These are phyloP conservation scores for Magnolia officinalis DNA, from an alignment of 164 flowering plant species.

Conservation along the genomic window DNA sequence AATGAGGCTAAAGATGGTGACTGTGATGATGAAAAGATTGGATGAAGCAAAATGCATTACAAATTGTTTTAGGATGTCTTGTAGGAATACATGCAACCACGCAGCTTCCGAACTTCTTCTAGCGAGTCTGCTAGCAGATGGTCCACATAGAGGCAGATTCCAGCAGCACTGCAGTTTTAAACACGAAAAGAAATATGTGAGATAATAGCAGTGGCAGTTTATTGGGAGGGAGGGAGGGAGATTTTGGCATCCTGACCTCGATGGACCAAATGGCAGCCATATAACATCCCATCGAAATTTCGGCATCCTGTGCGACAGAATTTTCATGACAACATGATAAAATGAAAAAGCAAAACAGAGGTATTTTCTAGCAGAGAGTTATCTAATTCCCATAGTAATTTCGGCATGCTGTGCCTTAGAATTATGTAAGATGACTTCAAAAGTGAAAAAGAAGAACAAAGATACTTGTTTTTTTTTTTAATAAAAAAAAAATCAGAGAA, in stretches of 20 bases:
- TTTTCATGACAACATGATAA: too few species aligned
- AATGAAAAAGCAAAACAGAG: too few species aligned
- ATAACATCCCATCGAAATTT: slow-evolving; percentile 83
- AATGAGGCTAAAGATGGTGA: too few species aligned
- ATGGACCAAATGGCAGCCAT: slow-evolving; percentile 89
- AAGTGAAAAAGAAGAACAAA: not conserved
- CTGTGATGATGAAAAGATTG: not conserved
- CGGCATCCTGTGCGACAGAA: slow-evolving; percentile 47
- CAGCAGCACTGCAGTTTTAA: slow-evolving; percentile 59
- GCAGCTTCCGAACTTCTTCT: slow-evolving; percentile 68
- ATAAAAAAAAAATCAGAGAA: too few species aligned
- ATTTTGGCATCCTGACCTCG: slow-evolving; percentile 38
- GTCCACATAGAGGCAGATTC: slow-evolving; percentile 68
- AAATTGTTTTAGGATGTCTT: slow-evolving; percentile 34
- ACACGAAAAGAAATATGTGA: not conserved
- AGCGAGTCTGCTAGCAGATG: slow-evolving; percentile 66
- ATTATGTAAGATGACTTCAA: not conserved
- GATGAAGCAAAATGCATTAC: not conserved
- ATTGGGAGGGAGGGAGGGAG: slow-evolving; percentile 1
- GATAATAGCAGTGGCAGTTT: not conserved
- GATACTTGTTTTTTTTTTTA: too few species aligned
- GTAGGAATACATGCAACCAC: slow-evolving; percentile 78
- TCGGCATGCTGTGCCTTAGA: not conserved
- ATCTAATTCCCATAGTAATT: too few species aligned
- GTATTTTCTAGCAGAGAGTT: too few species aligned